These are phyloP conservation scores for Tylopilus intermedius DNA, from an alignment of 768 basidiomycete species.

Conservation along the genomic window DNA sequence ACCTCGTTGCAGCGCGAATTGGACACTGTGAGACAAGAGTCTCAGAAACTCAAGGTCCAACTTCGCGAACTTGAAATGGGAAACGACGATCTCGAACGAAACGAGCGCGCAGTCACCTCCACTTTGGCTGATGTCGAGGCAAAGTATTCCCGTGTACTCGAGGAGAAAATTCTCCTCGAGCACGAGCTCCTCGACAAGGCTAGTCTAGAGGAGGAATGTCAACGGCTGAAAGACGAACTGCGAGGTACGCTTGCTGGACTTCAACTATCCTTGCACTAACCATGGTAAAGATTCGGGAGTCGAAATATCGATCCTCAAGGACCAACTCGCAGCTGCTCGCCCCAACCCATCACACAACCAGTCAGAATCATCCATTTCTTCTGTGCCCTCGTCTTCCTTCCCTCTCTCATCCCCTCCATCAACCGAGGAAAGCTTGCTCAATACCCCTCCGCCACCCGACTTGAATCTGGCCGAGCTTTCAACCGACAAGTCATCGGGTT, in stretches of 20 bases:
- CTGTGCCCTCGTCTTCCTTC: slow-evolving; percentile 32
- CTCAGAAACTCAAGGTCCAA: slow-evolving; percentile 66
- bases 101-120: slow-evolving; percentile 83
- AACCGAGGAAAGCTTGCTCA: slow-evolving; percentile 54
- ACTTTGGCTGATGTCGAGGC: slow-evolving; percentile 79
- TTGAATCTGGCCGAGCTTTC: slow-evolving; percentile 56
- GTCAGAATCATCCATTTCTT: slow-evolving; percentile 25
- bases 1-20: slow-evolving; percentile 89
- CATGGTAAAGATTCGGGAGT: slow-evolving; percentile 66
- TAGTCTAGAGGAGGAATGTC: slow-evolving; percentile 82
- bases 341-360: slow-evolving; percentile 28
- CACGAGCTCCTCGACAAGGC: slow-evolving; percentile 93
- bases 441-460: slow-evolving; percentile 54
- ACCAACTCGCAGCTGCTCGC: slow-evolving; percentile 52
- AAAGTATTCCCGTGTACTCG: slow-evolving; percentile 84
- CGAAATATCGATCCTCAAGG: slow-evolving; percentile 78
- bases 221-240: slow-evolving; percentile 88
- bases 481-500: slow-evolving; percentile 37
- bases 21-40: slow-evolving; percentile 72
- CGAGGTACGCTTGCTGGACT: slow-evolving; percentile 61
- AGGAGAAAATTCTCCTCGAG: slow-evolving; percentile 96
- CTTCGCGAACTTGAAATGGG: slow-evolving; percentile 92
- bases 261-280: slow-evolving; percentile 9
- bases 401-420: slow-evolving; percentile 28
- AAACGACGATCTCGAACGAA: slow-evolving; percentile 94